Percentiles rank a stretch among this genome's conserved stretches.
Conservation (phyloP, 1,139 yeast species). For the Saccharomycopsis phalli region DNA sequence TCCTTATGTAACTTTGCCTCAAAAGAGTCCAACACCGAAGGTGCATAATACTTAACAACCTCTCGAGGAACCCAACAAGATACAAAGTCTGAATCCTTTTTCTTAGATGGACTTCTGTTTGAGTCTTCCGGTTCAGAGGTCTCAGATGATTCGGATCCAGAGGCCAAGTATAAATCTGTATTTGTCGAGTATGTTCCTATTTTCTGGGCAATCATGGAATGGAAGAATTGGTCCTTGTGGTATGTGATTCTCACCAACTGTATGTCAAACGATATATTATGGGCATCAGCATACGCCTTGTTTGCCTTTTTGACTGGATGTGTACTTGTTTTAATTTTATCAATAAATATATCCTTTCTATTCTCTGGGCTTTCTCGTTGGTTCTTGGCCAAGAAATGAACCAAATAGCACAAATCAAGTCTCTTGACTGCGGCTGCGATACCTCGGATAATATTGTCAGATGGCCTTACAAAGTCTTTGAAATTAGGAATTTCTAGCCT, state of each 20-base stretch:
- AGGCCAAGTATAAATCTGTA: too few species aligned
- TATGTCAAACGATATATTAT: not conserved
- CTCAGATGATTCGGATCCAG: not conserved
- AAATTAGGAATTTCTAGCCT: not conserved
- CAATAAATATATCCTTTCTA: constrained; percentile 8
- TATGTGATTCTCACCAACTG: constrained; percentile 10
- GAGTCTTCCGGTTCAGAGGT: not conserved
- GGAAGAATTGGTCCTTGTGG: constrained; percentile 10
- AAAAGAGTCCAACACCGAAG: constrained; percentile 7
- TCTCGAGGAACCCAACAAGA: constrained; percentile 14
- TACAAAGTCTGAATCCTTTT: not conserved
- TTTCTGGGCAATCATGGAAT: not conserved
- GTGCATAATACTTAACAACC: constrained; percentile 10
- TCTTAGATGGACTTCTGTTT: constrained; percentile 2
- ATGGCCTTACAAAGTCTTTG: not conserved
- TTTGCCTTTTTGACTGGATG: constrained; percentile 8
- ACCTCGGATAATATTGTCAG: not conserved
- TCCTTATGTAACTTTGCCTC: not conserved
- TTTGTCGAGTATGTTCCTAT: too few species aligned
- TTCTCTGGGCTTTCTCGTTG: not conserved
- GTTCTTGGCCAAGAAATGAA: constrained; percentile 2
- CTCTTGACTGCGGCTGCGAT: not conserved
- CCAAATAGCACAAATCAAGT: constrained; percentile 12
- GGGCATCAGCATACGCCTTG: constrained; percentile 1
- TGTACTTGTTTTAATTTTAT: constrained; percentile 1